Conservation (phyloP, 2,329 filamentous ascomycete genomes). For the Xylaria digitata region DNA sequence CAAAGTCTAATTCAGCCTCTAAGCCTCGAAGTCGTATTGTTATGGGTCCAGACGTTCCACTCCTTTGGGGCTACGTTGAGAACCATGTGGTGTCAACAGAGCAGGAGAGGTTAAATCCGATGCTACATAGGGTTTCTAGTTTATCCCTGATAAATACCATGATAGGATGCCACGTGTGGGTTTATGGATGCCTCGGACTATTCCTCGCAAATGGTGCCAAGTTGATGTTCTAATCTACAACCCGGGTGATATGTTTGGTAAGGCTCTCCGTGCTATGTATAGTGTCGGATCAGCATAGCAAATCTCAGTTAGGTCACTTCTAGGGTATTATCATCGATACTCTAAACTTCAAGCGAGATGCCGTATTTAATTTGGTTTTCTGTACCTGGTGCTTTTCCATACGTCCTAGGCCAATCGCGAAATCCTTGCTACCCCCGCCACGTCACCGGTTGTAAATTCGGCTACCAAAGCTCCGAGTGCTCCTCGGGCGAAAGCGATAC, state of each 20-base stretch:
- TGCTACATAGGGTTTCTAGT: not conserved
- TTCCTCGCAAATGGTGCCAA: not conserved
- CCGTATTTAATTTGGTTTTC: not conserved
- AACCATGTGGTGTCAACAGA: not conserved
- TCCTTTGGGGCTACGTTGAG: not conserved
- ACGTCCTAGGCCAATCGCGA: slow-evolving; percentile 2
- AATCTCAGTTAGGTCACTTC: not conserved
- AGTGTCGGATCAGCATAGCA: not conserved
- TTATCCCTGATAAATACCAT: not conserved
- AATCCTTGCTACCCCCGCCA: not conserved
- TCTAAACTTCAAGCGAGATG: slow-evolving; percentile 5
- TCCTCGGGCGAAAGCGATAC: slow-evolving; percentile 18
- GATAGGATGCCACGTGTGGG: not conserved
- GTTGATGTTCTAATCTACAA: not conserved
- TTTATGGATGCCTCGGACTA: not conserved
- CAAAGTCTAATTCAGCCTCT: slow-evolving; percentile 28
- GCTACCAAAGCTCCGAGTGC: slow-evolving; percentile 30
- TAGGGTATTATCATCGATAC: slow-evolving; percentile 6
- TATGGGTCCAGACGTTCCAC: not conserved
- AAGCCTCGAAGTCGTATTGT: not conserved
- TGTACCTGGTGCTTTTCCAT: slow-evolving; percentile 7
- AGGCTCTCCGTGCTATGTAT: not conserved
- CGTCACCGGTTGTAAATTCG: slow-evolving; percentile 22
- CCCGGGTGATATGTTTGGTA: not conserved
- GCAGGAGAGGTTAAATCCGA: not conserved